These are phyloP conservation scores for Cadophora sp. DNA, from an alignment of 2,329 filamentous ascomycete genomes.

Conservation along the genomic window DNA sequence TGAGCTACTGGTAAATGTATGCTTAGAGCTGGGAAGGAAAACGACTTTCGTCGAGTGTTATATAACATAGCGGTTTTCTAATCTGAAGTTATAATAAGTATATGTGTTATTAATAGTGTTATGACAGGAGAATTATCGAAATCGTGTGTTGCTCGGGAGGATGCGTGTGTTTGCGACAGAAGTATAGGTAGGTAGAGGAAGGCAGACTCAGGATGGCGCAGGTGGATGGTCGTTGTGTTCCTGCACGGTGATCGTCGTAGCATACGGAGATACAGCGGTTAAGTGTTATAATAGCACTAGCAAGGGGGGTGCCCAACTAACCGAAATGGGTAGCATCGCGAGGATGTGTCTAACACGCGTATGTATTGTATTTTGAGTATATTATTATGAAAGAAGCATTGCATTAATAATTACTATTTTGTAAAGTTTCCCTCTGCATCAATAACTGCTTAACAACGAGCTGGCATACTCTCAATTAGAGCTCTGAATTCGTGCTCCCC, in stretches of 20 bases:
- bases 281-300: too few relatives aligned
- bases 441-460: too few relatives aligned
- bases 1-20: slow-evolving; percentile 81
- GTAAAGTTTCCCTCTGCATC: too few relatives aligned
- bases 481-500: too few relatives aligned
- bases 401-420: too few relatives aligned
- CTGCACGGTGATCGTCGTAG: slow-evolving; percentile 42
- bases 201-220: not conserved
- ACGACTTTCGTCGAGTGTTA: slow-evolving; percentile 95
- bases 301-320: too few relatives aligned
- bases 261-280: too few relatives aligned
- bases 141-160: slow-evolving; percentile 20
- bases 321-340: too few relatives aligned
- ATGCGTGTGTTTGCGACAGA: slow-evolving; percentile 22
- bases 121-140: slow-evolving; percentile 36
- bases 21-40: slow-evolving; percentile 90
- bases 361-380: too few relatives aligned
- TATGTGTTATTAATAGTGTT: slow-evolving; percentile 25
- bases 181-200: not conserved
- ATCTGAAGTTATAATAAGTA: slow-evolving; percentile 28
- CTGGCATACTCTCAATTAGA: too few relatives aligned
- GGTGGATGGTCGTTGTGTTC: slow-evolving; percentile 39
- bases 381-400: too few relatives aligned
- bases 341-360: too few relatives aligned
- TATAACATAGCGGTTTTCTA: slow-evolving; percentile 73